Conservation (phyloP, 352 stramenopile genomes). For the Peronospora farinosa region DNA sequence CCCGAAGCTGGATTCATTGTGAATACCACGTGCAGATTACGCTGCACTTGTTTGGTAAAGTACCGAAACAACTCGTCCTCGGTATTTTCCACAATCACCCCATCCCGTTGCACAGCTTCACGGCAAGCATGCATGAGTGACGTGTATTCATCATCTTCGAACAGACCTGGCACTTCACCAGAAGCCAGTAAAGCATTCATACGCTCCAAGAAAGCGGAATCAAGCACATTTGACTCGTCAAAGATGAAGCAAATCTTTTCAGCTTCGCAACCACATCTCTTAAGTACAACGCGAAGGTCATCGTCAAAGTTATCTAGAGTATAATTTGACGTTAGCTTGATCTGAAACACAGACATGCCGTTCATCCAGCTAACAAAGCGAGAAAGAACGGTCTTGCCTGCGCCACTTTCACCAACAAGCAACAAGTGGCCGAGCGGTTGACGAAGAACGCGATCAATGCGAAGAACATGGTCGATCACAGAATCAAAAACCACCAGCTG, state of each 20-base stretch:
- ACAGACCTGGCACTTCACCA: constrained; percentile 99
- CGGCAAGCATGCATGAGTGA: constrained; percentile 94
- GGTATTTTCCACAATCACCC: constrained; percentile 88
- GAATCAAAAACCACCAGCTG: constrained; percentile 99
- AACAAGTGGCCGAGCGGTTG: constrained; percentile 98
- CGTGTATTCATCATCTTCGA: constrained; percentile 98
- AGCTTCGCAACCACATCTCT: constrained; percentile 94
- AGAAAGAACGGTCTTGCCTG: constrained; percentile 98
- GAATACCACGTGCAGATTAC: constrained; percentile 99
- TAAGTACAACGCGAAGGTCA: constrained; percentile 96
- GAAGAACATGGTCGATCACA: constrained; percentile 97
- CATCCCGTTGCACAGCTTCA: constrained; percentile 90
- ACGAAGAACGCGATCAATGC: constrained; percentile 96
- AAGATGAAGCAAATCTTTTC: constrained; percentile 99
- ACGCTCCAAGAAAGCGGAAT: constrained; percentile 97
- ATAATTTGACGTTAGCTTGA: constrained; percentile 99
- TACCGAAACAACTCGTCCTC: constrained; percentile 94
- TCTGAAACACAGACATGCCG: constrained; percentile 99
- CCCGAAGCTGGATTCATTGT: constrained; percentile 99
- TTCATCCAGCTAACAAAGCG: constrained; percentile 99
- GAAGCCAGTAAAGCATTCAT: constrained; percentile 99
- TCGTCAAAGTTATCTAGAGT: constrained; percentile 99
- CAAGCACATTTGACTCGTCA: constrained; percentile 98
- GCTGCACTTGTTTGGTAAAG: constrained; percentile 97
- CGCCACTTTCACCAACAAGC: constrained; percentile 96